Evolutionary conservation across 2,329 filamentous ascomycete genomes (phyloP).

Genomic region (Neofusicoccum sp.): DNA sequence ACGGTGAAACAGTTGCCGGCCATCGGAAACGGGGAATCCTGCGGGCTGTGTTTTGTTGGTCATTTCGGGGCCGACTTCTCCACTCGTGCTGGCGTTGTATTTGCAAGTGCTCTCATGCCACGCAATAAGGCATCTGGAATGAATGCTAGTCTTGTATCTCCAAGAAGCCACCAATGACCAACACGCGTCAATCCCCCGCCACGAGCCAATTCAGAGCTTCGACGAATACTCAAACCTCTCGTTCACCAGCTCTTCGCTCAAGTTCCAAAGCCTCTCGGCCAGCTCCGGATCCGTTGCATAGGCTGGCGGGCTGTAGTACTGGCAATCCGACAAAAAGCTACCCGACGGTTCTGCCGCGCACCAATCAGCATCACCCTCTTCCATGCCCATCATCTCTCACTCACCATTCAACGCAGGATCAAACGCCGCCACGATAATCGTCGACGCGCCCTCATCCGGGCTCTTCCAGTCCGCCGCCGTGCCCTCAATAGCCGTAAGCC

Average conservation of each 20-base stretch:
- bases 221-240: slow-evolving; percentile 28
- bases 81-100: not conserved
- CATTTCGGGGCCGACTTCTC: not conserved
- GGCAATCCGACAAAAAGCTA: slow-evolving; percentile 29
- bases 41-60: not conserved
- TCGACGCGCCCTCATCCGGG: slow-evolving; percentile 30
- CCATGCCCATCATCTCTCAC: not conserved
- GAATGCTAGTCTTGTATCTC: not conserved
- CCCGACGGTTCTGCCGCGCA: slow-evolving; percentile 24
- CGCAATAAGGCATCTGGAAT: not conserved
- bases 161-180: not conserved
- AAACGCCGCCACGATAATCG: slow-evolving; percentile 33
- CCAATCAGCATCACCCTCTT: not conserved
- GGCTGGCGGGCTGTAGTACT: slow-evolving; percentile 23
- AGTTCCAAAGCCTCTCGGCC: slow-evolving; percentile 31
- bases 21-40: not conserved
- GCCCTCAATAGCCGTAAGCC: not conserved
- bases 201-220: not conserved
- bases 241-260: slow-evolving; percentile 33
- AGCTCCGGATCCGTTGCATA: slow-evolving; percentile 26
- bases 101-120: not conserved
- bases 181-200: not conserved
- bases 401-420: slow-evolving; percentile 27
- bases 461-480: slow-evolving; percentile 22
- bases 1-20: not conserved